These are phyloP conservation scores for Carex arenaria DNA, from an alignment of 202 grass and related monocot genomes.

Conservation along the genomic window DNA sequence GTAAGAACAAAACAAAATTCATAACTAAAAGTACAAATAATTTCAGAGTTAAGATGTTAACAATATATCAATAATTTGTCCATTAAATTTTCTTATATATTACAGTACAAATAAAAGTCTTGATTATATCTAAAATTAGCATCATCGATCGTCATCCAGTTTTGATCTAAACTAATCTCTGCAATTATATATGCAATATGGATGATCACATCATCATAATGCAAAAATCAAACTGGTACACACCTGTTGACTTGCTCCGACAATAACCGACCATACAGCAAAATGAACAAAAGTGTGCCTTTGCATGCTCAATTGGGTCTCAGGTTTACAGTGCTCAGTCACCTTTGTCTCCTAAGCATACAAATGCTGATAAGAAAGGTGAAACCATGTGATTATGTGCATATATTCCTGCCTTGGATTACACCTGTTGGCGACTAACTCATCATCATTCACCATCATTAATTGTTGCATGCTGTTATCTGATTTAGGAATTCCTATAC, in stretches of 20 bases:
- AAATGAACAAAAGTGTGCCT: slow-evolving; percentile 2
- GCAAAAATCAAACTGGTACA: not conserved
- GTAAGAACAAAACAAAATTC: not conserved
- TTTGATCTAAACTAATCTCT: not conserved
- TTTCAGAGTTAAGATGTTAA: not conserved
- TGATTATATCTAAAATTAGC: not conserved
- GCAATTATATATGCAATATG: not conserved
- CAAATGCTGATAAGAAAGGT: not conserved
- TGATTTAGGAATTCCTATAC: not conserved
- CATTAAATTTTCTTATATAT: not conserved
- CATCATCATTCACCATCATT: slow-evolving; percentile 4
- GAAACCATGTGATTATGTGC: slow-evolving; percentile 5
- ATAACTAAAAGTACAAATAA: not conserved
- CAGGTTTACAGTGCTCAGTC: not conserved
- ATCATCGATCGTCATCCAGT: not conserved
- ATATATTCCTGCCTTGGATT: not conserved
- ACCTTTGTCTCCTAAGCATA: slow-evolving; percentile 3
- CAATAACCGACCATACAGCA: slow-evolving; percentile 9
- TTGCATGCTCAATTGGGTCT: not conserved
- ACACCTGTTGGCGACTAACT: slow-evolving; percentile 15
- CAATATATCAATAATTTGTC: not conserved
- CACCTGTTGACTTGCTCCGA: slow-evolving; percentile 14
- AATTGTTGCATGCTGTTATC: not conserved
- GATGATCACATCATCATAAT: not conserved
- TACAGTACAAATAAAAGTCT: not conserved